Evolutionary conservation across 2,329 filamentous ascomycete genomes (phyloP), one percentile per base, ranked within the genome.

Genomic region (Aspergillus latus): DNA sequence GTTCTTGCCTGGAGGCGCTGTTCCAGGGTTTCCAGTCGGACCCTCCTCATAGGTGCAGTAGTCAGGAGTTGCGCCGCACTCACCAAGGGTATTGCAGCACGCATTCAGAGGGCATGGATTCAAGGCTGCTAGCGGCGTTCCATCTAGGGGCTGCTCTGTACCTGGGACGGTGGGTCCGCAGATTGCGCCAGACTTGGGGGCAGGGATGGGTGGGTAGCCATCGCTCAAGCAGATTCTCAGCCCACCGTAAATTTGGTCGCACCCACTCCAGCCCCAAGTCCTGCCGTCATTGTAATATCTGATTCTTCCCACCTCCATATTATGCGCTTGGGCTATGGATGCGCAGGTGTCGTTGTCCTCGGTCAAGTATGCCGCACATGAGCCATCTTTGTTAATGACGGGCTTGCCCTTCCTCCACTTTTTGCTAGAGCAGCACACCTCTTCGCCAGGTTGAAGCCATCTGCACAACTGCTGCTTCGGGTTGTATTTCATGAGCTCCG

Each of bases 61-160:
- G 11, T 77, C 77, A 1, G 61, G 59, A 0, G 75, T 77, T 1
- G 71, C 71, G 4, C 79, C 79, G 28, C 80, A 82, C 47, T 77
- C 70, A 0, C 79, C 80, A 68, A 75, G 78, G 39, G 70, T 66
- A 54, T 76, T 69, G 60, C 76, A 78, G 61, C 76, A 78, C 2
- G 72, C 73, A 44, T 77, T 77, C 4, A 76, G 63, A 6, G 72
- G 73, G 57, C 80, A 83, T 0, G 72, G 76, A 57, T 82, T 83
- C 7, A 82, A 62, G 5, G 66, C 60, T 0, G 69, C 61, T 2
- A 80, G 5, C 1, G 64, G 47, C 8, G 55, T 72, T 11, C 68
- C 71, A 32, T 66, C 59, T 0, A 65, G 13, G 0, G 76, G 72
- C 9, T 57, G 36, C 26, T 64, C 54, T 0, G 77, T 78, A 0